phyloP scores from a whole-genome alignment of 805 yeast species.

The Metschnikowia orientalis region DNA sequence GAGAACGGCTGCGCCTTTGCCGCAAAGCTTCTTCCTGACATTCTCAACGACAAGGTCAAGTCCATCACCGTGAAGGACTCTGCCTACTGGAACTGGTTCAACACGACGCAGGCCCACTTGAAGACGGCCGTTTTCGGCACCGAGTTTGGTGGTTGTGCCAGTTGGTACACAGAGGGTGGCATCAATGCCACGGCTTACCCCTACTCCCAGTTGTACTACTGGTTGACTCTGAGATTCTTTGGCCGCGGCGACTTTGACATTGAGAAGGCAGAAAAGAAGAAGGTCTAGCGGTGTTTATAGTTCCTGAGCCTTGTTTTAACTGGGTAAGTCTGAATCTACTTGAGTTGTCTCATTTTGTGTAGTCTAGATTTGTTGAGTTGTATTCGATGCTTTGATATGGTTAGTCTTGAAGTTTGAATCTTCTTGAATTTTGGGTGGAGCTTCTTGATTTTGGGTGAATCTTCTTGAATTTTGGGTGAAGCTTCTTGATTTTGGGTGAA shows the following conservation, averaged over 20 bases:
- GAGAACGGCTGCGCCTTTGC: constrained; percentile 30
- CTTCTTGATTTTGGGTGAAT: no score
- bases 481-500: no score
- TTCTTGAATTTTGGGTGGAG: no score
- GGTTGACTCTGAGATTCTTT: constrained; percentile 16
- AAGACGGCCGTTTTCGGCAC: constrained; percentile 33
- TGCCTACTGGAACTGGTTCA: constrained; percentile 34
- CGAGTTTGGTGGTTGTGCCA: constrained; percentile 36
- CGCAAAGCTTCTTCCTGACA: constrained; percentile 21
- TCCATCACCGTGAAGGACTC: constrained; percentile 29
- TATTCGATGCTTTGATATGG: no score
- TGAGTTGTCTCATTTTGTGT: neutral
- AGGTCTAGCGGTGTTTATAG: constrained; percentile 1
- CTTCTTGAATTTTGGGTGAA: no score
- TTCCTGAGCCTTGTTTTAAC: neutral
- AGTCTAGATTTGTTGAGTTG: neutral
- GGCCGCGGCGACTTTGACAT: constrained; percentile 10
- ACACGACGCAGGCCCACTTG: constrained; percentile 24
- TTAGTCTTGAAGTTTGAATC: no score
- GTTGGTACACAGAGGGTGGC: constrained; percentile 35
- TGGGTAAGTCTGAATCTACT: neutral
- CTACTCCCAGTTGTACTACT: constrained; percentile 31
- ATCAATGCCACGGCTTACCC: constrained; percentile 35
- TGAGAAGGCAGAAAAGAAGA: constrained; percentile 10
- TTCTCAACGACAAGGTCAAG: constrained; percentile 26